phyloP scores from a whole-genome alignment of 176 grass and related monocot species.

The Musa beccarii region DNA sequence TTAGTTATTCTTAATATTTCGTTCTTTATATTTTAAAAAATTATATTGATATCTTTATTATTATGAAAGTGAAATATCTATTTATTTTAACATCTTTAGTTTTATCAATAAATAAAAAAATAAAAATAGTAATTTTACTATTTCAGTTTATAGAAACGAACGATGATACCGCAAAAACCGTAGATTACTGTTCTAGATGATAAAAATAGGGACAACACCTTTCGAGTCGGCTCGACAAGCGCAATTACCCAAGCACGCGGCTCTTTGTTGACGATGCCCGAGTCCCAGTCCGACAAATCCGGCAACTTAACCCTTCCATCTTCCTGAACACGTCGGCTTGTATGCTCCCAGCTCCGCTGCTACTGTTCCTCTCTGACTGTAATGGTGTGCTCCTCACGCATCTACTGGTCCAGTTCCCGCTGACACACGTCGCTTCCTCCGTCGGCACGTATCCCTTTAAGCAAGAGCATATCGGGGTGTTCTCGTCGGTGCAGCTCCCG shows the following conservation, averaged over 20 bases:
- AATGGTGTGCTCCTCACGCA: slow-evolving; percentile 44
- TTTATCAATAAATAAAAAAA: no score
- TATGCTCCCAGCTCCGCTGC: background rate
- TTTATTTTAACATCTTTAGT: no score
- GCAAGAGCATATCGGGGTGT: slow-evolving; percentile 37
- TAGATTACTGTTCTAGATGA: no score
- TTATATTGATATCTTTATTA: no score
- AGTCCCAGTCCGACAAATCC: slow-evolving; percentile 39
- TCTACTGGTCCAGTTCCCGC: slow-evolving; percentile 33
- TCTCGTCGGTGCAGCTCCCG: slow-evolving; percentile 30
- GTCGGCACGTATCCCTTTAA: slow-evolving; percentile 33
- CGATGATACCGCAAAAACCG: no score
- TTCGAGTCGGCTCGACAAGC: slow-evolving; percentile 53
- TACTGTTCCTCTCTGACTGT: slow-evolving; percentile 25
- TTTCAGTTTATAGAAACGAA: no score
- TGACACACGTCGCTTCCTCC: slow-evolving; percentile 19
- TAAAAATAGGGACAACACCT: no score
- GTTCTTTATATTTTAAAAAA: no score
- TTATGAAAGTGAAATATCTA: no score
- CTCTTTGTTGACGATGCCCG: slow-evolving; percentile 13
- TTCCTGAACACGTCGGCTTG: slow-evolving; percentile 34
- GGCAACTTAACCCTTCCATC: slow-evolving; percentile 27
- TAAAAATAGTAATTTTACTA: no score
- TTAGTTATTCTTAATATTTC: no score
- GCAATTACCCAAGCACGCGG: slow-evolving; percentile 46